phyloP scores from a whole-genome alignment of 1,139 yeast species.

The Pichia inconspicua region DNA sequence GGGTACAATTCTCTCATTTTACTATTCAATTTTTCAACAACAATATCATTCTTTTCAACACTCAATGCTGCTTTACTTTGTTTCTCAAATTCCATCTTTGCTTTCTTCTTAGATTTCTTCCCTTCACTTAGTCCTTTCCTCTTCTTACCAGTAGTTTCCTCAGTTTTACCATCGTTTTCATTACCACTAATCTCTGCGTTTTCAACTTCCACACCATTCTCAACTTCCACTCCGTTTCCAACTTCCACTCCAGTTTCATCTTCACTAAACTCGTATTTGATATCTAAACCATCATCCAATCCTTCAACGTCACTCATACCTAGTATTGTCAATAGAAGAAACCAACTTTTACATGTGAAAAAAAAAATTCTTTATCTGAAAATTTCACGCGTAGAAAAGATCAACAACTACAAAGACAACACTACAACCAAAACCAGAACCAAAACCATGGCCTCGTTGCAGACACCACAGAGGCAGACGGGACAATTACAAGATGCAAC shows the following conservation, averaged over 20 bases:
- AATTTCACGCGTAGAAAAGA: neutral
- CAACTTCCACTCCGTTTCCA: constrained; percentile 12
- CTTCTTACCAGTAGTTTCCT: constrained; percentile 16
- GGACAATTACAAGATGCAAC: neutral
- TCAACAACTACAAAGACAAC: neutral
- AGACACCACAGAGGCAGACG: neutral
- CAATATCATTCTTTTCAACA: constrained; percentile 42
- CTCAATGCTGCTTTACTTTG: constrained; percentile 45
- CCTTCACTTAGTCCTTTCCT: constrained; percentile 29
- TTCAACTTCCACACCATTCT: neutral
- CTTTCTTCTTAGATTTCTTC: constrained; percentile 44
- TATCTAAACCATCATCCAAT: constrained; percentile 58
- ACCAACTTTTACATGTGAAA: neutral
- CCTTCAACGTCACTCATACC: constrained; percentile 36
- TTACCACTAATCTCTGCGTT: neutral
- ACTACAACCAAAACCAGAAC: neutral
- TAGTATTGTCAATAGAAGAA: neutral
- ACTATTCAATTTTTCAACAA: constrained; percentile 53
- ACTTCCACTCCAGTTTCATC: constrained; percentile 19
- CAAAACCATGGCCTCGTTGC: neutral
- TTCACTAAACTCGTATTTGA: constrained; percentile 28
- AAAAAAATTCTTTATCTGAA: neutral
- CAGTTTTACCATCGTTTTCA: constrained; percentile 1
- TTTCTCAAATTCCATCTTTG: constrained; percentile 52
- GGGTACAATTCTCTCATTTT: constrained; percentile 44